Evolutionary conservation across 139 green algal species (phyloP).

Genomic region (Chlorella ohadii): DNA sequence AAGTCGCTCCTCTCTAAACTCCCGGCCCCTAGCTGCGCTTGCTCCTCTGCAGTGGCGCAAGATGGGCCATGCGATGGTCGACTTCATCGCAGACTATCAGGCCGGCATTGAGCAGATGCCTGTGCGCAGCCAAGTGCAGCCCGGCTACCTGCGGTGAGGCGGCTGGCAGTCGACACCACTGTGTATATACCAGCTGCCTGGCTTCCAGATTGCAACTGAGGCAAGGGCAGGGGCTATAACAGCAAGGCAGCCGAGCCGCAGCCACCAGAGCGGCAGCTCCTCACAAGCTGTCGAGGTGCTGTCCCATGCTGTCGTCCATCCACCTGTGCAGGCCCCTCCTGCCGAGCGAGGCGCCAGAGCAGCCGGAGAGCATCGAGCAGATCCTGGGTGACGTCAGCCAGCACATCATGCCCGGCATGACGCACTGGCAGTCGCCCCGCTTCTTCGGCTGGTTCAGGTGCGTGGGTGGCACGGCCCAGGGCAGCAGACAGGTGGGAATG

Average conservation of each 20-base stretch:
- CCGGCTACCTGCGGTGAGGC: conserved; percentile 65
- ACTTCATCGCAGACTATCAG: conserved; percentile 77
- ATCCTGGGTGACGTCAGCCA: conserved; percentile 73
- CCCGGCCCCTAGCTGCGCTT: too few relatives aligned
- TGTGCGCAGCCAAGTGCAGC: conserved; percentile 57
- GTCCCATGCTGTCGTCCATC: too few relatives aligned
- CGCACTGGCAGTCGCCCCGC: conserved; percentile 86
- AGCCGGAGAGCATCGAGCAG: conserved; percentile 55
- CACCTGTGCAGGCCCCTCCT: conserved; percentile 27
- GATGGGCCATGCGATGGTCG: conserved; percentile 68
- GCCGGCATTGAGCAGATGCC: conserved; percentile 26
- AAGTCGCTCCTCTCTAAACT: too few relatives aligned
- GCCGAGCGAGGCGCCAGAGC: conserved; percentile 58
- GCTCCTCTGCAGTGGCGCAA: neutral
- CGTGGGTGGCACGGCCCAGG: neutral
- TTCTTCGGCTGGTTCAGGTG: conserved; percentile 74
- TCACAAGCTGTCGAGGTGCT: too few relatives aligned
- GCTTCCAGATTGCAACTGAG: too few relatives aligned
- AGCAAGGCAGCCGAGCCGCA: too few relatives aligned
- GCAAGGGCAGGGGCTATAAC: too few relatives aligned
- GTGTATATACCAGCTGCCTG: too few relatives aligned
- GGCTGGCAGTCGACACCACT: too few relatives aligned
- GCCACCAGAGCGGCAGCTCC: too few relatives aligned
- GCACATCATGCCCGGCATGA: conserved; percentile 79
- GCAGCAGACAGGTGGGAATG: too few relatives aligned